These are phyloP conservation scores for Lachancea lanzarotensis DNA, from an alignment of 805 yeast genomes.

Conservation along the genomic window DNA sequence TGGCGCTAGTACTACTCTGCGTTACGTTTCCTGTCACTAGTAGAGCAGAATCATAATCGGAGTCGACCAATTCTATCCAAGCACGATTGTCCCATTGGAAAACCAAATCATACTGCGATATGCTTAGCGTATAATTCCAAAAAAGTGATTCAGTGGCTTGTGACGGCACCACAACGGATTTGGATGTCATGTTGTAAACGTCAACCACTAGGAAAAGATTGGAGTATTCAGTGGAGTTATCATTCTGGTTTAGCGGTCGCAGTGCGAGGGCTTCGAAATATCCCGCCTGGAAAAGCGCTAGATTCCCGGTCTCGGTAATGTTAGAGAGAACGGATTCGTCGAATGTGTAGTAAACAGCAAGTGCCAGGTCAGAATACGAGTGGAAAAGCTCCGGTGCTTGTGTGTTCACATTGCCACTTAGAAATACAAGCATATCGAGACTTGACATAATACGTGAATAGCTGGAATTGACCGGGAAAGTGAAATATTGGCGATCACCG, in stretches of 20 bases:
- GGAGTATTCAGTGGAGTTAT: slow-evolving; percentile 18
- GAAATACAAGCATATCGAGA: slow-evolving; percentile 25
- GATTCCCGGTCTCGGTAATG: slow-evolving; percentile 10
- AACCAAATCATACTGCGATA: slow-evolving; percentile 53
- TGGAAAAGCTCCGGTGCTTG: slow-evolving; percentile 19
- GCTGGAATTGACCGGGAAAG: slow-evolving; percentile 18
- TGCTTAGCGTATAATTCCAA: slow-evolving; percentile 65
- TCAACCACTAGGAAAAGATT: slow-evolving; percentile 23
- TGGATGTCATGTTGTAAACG: slow-evolving; percentile 17
- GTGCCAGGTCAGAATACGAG: slow-evolving; percentile 7
- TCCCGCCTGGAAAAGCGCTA: slow-evolving; percentile 21
- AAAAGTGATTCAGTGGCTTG: background rate
- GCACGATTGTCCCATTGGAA: slow-evolving; percentile 63
- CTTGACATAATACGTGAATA: slow-evolving; percentile 13
- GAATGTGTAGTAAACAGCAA: slow-evolving; percentile 26
- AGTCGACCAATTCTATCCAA: slow-evolving; percentile 54
- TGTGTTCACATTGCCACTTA: slow-evolving; percentile 33
- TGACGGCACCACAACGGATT: background rate
- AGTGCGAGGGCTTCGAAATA: slow-evolving; percentile 28
- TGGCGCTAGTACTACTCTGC: slow-evolving; percentile 11
- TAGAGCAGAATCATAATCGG: slow-evolving; percentile 63
- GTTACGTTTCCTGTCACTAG: slow-evolving; percentile 54
- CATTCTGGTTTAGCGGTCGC: slow-evolving; percentile 15
- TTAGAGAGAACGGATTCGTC: slow-evolving; percentile 18
- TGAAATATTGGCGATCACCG: slow-evolving; percentile 22